phyloP scores from a whole-genome alignment of 78 protist species.

The Tieghemostelium lacteum region DNA sequence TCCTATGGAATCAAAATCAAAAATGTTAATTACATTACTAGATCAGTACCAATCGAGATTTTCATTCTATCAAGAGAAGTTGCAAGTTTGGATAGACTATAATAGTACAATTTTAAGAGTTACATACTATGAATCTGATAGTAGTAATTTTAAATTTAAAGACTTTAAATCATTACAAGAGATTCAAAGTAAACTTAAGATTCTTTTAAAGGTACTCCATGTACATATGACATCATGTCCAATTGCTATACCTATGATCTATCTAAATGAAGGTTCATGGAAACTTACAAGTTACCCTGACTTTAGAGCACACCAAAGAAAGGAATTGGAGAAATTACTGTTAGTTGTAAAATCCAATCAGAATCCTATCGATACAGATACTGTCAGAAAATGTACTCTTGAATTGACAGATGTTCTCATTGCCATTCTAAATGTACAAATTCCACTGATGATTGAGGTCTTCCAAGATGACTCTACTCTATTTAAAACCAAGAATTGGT shows the following conservation, averaged over 20 bases:
- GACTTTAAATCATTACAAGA: background rate
- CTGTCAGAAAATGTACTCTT: background rate
- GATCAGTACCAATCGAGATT: background rate
- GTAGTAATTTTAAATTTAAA: background rate
- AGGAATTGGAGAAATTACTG: conserved; percentile 1
- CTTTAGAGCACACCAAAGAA: background rate
- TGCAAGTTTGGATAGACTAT: background rate
- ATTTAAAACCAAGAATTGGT: background rate
- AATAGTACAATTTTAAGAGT: background rate
- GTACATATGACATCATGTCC: background rate
- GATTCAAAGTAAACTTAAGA: conserved; percentile 4
- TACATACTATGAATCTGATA: conserved; percentile 1
- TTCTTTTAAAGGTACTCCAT: background rate
- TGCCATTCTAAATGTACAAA: background rate
- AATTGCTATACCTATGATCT: conserved; percentile 17
- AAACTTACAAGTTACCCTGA: conserved; percentile 5
- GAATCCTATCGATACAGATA: conserved; percentile 1
- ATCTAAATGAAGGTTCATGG: background rate
- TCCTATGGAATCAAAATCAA: background rate
- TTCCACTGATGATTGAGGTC: conserved; percentile 5
- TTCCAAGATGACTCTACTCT: background rate
- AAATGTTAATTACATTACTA: background rate
- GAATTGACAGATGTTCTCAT: conserved; percentile 2
- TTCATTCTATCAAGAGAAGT: background rate
- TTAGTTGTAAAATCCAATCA: conserved; percentile 7